Percentiles rank a stretch among this genome's conserved stretches.
phyloP scores from a whole-genome alignment of 306 rosid species.

The Rubus idaeus region DNA sequence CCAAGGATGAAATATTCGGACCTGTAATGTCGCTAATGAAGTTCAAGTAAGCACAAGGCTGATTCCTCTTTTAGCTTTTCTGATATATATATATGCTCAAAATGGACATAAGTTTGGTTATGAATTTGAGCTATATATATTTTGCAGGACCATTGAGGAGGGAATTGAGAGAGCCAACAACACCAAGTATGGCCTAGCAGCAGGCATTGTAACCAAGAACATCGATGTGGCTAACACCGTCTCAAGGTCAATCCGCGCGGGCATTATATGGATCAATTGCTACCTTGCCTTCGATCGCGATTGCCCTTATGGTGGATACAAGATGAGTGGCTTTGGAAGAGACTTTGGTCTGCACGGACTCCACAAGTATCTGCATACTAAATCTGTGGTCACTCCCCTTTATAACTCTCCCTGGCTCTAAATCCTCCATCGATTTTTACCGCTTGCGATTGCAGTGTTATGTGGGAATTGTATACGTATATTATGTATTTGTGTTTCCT shows the following conservation, averaged over 20 bases:
- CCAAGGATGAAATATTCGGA: constrained; percentile 77
- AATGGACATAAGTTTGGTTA: background rate
- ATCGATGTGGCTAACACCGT: constrained; percentile 73
- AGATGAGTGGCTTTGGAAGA: constrained; percentile 87
- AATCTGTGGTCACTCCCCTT: constrained; percentile 77
- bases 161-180: constrained; percentile 71
- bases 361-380: constrained; percentile 65
- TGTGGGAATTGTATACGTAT: background rate
- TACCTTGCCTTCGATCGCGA: constrained; percentile 60
- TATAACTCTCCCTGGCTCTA: constrained; percentile 88
- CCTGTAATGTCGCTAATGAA: constrained; percentile 72
- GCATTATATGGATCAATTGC: constrained; percentile 78
- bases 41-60: constrained; percentile 60
- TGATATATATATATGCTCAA: background rate
- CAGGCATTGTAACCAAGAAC: constrained; percentile 74
- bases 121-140: background rate
- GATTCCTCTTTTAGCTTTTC: background rate
- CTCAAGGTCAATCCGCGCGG: constrained; percentile 82
- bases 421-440: background rate
- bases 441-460: background rate
- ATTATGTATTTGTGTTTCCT: background rate
- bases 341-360: constrained; percentile 64
- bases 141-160: constrained; percentile 67
- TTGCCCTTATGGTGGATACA: constrained; percentile 78
- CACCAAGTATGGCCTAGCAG: constrained; percentile 72